These are phyloP conservation scores for Boletellus ananas DNA, from an alignment of 768 basidiomycete genomes.

Conservation along the genomic window DNA sequence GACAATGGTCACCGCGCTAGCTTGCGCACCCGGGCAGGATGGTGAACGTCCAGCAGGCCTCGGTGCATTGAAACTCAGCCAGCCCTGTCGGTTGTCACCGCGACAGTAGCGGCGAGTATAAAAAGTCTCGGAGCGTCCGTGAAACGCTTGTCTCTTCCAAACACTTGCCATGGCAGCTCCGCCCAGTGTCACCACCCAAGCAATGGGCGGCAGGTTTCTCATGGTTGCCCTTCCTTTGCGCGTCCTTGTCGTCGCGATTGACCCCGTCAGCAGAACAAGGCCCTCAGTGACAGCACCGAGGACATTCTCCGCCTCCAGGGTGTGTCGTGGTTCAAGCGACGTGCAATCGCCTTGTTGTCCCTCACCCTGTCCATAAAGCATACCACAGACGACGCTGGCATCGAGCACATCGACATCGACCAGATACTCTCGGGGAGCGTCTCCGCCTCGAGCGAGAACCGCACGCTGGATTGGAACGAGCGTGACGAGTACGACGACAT, in stretches of 20 bases:
- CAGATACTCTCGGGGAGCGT: constrained; percentile 65
- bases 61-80: no score
- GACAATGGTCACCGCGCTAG: no score
- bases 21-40: no score
- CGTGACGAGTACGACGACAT: constrained; percentile 52
- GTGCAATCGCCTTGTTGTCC: constrained; percentile 52
- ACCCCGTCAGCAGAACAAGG: constrained; percentile 52
- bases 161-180: constrained; percentile 59
- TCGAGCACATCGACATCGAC: constrained; percentile 66
- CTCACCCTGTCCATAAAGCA: constrained; percentile 64
- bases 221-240: constrained; percentile 43
- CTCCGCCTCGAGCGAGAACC: constrained; percentile 50
- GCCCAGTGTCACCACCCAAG: constrained; percentile 50
- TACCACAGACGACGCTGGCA: constrained; percentile 51
- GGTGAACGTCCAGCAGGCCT: no score
- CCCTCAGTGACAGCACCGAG: constrained; percentile 58
- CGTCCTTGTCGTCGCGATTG: not conserved
- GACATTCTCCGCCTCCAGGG: constrained; percentile 68
- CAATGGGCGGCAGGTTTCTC: constrained; percentile 57
- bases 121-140: no score
- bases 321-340: constrained; percentile 67
- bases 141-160: not conserved
- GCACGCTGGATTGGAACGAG: constrained; percentile 55
- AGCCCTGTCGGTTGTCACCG: no score
- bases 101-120: no score